Percentiles rank a stretch among this genome's conserved stretches.
phyloP scores from a whole-genome alignment of 2,329 filamentous ascomycete species.

The Aspergillus hiratsukae region DNA sequence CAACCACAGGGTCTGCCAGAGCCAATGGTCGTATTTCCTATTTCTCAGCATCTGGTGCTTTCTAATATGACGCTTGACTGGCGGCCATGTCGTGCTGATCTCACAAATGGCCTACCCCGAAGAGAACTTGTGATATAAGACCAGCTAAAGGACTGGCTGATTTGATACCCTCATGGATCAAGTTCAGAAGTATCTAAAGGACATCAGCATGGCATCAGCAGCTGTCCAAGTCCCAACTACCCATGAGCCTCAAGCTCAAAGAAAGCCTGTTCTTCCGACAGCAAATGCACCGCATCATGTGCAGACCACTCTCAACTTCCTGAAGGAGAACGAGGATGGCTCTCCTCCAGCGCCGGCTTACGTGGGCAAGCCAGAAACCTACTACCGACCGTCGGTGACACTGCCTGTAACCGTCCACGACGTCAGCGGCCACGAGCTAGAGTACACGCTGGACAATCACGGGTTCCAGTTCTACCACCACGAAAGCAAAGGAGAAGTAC shows the following conservation, averaged over 20 bases:
- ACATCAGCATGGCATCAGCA: slow-evolving; percentile 25
- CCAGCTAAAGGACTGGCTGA: not conserved
- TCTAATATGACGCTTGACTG: slow-evolving; percentile 7
- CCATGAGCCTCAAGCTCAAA: slow-evolving; percentile 10
- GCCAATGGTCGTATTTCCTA: slow-evolving; percentile 10
- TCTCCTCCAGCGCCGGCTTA: slow-evolving; percentile 40
- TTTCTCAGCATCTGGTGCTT: slow-evolving; percentile 25
- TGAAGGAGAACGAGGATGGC: slow-evolving; percentile 41
- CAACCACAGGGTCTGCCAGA: not conserved
- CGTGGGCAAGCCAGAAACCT: slow-evolving; percentile 36
- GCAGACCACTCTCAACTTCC: slow-evolving; percentile 45
- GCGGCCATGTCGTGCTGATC: slow-evolving; percentile 30
- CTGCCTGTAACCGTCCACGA: slow-evolving; percentile 39
- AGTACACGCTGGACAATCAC: slow-evolving; percentile 44
- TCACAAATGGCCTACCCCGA: slow-evolving; percentile 28
- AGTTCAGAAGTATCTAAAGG: not conserved
- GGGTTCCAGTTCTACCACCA: slow-evolving; percentile 46
- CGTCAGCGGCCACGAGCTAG: slow-evolving; percentile 39
- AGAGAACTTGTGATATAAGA: slow-evolving; percentile 11
- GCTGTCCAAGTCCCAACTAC: slow-evolving; percentile 21
- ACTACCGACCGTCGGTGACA: slow-evolving; percentile 38
- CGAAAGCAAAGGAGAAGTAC: slow-evolving; percentile 29
- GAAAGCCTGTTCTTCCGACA: slow-evolving; percentile 2
- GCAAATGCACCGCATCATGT: slow-evolving; percentile 30
- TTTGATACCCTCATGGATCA: not conserved